Base-by-base conservation (phyloP, 495 filamentous ascomycete genomes). In the Cairneyella variabilis region DNA sequence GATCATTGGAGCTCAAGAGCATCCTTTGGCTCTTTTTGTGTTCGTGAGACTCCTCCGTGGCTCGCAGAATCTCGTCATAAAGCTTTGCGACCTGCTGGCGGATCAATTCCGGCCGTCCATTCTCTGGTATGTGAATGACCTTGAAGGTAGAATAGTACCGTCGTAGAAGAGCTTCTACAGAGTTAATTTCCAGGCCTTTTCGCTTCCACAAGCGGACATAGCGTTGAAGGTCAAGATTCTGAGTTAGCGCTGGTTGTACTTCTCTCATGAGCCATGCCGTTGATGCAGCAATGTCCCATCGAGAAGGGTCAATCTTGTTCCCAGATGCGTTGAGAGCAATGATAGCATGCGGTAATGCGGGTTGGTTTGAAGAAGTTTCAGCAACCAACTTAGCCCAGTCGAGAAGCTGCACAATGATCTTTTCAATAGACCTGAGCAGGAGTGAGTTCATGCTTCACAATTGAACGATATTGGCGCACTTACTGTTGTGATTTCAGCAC, bases 291-390 rank as follows among this genome's bases (percentile, higher is more conserved):
- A 69, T 42, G 46, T 79, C 72, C 77, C 77, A 82, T 37, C 71
- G 58, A 9, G 57, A 59, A 43, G 49, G 42, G 11, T 69, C 54
- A 30, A 55, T 52, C n/a, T 50, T 46, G 17, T 47, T 36, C 16
- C 70, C 64, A 0, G 64, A 57, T 26, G 69, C 71, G 58, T 78
- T 79, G 1, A 77, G 49, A 12, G 66, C 68, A 26, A 80, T 73
- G 38, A 80, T 66, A 2, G 69, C 68, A 46, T 76, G 71, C 8
- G 76, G 76, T 11, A 76, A 49, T 3, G 66, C 62, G 0, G 72
- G 72, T 49, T 78, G 76, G 51, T 77, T 77, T 30, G 64, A 59
- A n/a, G 76, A 73, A 28, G 64, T 65, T 52, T 66, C 63, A 14
- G 62, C 53, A 11, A 63, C 56, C 23, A 53, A 57, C n/a, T 58